phyloP scores from a whole-genome alignment of 352 stramenopile genomes.

The Vaucheria bursata region DNA sequence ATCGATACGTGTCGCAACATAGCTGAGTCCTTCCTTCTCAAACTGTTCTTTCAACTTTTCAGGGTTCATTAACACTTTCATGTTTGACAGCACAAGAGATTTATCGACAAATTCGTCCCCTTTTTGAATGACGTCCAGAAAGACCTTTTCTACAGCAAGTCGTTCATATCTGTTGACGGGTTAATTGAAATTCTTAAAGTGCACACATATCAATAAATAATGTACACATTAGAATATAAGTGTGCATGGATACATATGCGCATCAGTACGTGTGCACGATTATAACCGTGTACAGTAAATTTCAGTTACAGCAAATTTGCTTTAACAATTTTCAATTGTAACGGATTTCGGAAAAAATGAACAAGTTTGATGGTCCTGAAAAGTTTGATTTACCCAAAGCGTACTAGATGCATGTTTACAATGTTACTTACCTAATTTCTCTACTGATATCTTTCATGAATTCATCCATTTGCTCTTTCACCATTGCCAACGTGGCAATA shows the following conservation, averaged over 20 bases:
- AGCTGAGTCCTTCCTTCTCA: background rate
- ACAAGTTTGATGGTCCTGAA: too few species aligned
- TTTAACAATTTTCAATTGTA: too few species aligned
- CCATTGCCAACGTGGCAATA: slow-evolving; percentile 9
- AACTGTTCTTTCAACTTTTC: background rate
- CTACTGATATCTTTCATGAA: slow-evolving; percentile 25
- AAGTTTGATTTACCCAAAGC: too few species aligned
- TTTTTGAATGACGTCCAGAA: background rate
- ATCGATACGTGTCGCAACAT: background rate
- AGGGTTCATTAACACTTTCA: background rate
- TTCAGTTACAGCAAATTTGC: too few species aligned
- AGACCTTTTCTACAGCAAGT: background rate
- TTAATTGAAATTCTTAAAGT: too few species aligned
- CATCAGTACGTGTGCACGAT: too few species aligned
- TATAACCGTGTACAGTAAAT: too few species aligned
- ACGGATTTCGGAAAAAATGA: too few species aligned
- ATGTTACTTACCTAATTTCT: slow-evolving; percentile 20
- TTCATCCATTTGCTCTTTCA: slow-evolving; percentile 18
- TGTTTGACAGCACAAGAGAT: background rate
- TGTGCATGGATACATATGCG: too few species aligned
- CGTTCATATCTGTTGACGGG: background rate
- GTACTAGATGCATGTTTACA: too few species aligned
- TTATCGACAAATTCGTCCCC: background rate
- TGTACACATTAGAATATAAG: too few species aligned
- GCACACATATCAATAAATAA: too few species aligned